phyloP scores from a whole-genome alignment of 768 basidiomycete species.

The Leucogyrophana mollusca region DNA sequence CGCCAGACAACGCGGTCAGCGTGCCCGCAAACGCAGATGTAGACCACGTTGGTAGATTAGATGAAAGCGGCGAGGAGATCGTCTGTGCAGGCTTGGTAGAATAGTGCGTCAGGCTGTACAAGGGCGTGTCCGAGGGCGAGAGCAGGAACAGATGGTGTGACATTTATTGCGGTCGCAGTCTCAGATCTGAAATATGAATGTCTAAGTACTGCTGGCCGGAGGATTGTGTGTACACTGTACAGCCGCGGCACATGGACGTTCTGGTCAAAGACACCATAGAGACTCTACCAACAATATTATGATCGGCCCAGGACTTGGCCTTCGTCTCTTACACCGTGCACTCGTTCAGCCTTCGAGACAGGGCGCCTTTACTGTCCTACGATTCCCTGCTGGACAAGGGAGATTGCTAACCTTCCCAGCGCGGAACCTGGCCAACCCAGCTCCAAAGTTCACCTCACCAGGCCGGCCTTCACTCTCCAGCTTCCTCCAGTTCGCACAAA shows the following conservation, averaged over 20 bases:
- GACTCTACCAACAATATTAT: no score
- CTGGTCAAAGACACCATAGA: no score
- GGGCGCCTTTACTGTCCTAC: no score
- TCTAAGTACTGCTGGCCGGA: neutral
- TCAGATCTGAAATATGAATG: neutral
- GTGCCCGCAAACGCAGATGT: conserved; percentile 91
- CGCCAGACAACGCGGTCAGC: conserved; percentile 82
- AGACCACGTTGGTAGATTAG: conserved; percentile 87
- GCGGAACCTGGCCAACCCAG: neutral
- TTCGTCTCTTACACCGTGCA: no score
- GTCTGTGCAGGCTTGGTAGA: conserved; percentile 69
- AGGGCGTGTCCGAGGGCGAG: conserved; percentile 83
- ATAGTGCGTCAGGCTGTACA: conserved; percentile 81
- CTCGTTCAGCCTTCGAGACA: no score
- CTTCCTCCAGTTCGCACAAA: conserved; percentile 16
- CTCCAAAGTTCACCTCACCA: neutral
- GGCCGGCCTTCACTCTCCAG: conserved; percentile 1
- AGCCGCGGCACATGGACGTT: no score
- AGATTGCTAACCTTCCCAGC: no score
- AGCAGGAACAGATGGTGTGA: conserved; percentile 85
- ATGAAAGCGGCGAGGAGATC: conserved; percentile 66
- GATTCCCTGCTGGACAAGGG: no score
- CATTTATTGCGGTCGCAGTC: conserved; percentile 39
- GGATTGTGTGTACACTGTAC: no score
- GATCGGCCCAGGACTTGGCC: no score